These are phyloP conservation scores for Silene uniflora DNA, from an alignment of 148 eudicot species.

Conservation along the genomic window DNA sequence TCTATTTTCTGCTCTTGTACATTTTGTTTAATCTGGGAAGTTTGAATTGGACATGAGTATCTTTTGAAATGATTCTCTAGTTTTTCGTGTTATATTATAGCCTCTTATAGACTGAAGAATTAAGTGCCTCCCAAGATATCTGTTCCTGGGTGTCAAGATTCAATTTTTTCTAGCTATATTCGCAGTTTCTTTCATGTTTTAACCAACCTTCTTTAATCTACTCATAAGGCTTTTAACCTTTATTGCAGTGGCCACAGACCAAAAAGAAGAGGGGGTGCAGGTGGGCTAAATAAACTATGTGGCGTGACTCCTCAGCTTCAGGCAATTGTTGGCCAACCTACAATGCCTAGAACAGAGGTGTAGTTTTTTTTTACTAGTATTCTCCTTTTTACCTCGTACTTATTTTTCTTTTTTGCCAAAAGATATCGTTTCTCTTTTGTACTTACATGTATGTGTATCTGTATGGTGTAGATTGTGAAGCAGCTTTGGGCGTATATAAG, in stretches of 20 bases:
- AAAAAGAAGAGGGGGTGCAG: constrained; percentile 80
- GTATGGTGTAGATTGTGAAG: constrained; percentile 64
- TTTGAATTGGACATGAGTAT: too few relatives aligned
- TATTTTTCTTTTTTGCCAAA: background rate
- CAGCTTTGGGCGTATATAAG: constrained; percentile 94
- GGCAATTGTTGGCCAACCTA: constrained; percentile 73
- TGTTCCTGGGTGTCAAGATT: background rate
- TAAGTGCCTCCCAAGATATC: background rate
- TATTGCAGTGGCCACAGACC: constrained; percentile 47
- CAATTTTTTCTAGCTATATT: too few relatives aligned
- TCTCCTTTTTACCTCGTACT: too few relatives aligned
- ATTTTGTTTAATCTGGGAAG: too few relatives aligned
- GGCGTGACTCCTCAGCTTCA: constrained; percentile 79
- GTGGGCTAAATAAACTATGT: constrained; percentile 81
- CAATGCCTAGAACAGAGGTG: constrained; percentile 81
- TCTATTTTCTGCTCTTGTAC: too few relatives aligned
- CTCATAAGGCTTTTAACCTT: background rate
- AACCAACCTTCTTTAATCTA: background rate
- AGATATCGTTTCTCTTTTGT: too few relatives aligned
- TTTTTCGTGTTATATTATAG: too few relatives aligned
- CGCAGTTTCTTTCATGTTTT: too few relatives aligned
- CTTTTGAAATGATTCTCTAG: too few relatives aligned
- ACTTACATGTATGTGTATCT: background rate
- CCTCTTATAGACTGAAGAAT: background rate
- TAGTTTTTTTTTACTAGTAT: background rate